These are phyloP conservation scores for Torulaspora gathmanii DNA, from an alignment of 805 yeast species.

Conservation along the genomic window DNA sequence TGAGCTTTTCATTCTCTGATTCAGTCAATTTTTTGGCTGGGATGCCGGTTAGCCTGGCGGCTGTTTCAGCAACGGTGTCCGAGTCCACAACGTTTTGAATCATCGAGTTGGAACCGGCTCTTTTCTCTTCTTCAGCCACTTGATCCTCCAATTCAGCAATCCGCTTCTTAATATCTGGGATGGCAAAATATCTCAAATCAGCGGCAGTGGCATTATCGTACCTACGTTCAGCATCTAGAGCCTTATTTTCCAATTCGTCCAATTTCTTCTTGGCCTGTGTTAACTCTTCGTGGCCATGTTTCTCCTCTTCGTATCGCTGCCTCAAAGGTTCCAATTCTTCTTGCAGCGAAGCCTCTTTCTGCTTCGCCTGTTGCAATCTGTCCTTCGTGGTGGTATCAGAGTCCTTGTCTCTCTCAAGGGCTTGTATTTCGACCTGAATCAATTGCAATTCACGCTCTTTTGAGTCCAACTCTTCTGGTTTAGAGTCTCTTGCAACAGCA, in stretches of 20 bases:
- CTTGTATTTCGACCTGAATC: conserved; percentile 92
- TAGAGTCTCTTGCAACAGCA: conserved; percentile 96
- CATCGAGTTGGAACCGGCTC: conserved; percentile 56
- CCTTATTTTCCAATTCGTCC: conserved; percentile 89
- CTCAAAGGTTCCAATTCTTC: conserved; percentile 82
- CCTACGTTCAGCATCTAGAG: conserved; percentile 94
- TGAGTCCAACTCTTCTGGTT: conserved; percentile 93
- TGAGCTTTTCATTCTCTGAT: conserved; percentile 89
- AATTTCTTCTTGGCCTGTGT: conserved; percentile 84
- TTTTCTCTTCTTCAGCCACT: conserved; percentile 71
- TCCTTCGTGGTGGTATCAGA: conserved; percentile 80
- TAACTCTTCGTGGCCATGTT: conserved; percentile 85
- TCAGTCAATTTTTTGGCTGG: conserved; percentile 93
- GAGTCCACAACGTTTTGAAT: conserved; percentile 86
- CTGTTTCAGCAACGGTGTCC: conserved; percentile 93
- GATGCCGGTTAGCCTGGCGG: conserved; percentile 93
- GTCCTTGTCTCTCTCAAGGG: conserved; percentile 91
- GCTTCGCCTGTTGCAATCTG: conserved; percentile 72
- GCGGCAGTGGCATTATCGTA: conserved; percentile 93
- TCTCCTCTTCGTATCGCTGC: conserved; percentile 80
- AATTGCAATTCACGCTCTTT: conserved; percentile 89
- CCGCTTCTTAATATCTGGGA: conserved; percentile 80
- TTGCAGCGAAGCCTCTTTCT: conserved; percentile 74
- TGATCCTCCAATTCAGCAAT: conserved; percentile 70
- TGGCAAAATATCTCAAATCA: conserved; percentile 93